phyloP scores from a whole-genome alignment of 2,329 filamentous ascomycete genomes.

The Podosphaera leucotricha region DNA sequence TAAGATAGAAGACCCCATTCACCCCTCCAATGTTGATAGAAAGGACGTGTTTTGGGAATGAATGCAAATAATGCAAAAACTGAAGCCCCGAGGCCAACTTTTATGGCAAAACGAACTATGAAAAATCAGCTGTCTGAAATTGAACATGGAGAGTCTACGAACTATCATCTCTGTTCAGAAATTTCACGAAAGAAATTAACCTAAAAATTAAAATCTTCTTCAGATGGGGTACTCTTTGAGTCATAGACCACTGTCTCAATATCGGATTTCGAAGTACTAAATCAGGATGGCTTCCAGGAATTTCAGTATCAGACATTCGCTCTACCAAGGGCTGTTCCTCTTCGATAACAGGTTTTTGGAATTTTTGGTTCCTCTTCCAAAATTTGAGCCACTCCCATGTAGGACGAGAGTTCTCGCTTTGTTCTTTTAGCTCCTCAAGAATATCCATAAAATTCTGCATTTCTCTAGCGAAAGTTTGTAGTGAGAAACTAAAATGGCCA shows the following conservation, averaged over 20 bases:
- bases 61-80: constrained; percentile 81
- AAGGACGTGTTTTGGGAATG: constrained; percentile 48
- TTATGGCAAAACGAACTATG: constrained; percentile 51
- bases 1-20: constrained; percentile 95
- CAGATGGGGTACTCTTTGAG: constrained; percentile 1
- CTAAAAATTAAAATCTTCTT: constrained; percentile 15
- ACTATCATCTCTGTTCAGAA: constrained; percentile 40
- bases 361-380: constrained; percentile 29
- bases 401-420: constrained; percentile 35
- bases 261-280: constrained; percentile 7
- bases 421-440: constrained; percentile 61
- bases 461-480: constrained; percentile 78
- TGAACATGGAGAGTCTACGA: constrained; percentile 14
- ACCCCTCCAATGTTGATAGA: constrained; percentile 72
- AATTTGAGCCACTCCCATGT: constrained; percentile 74
- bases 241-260: constrained; percentile 3
- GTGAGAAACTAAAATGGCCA: constrained; percentile 81
- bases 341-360: constrained; percentile 4
- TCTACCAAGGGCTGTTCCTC: constrained; percentile 13
- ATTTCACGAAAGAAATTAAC: constrained; percentile 28
- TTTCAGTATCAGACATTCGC: constrained; percentile 6
- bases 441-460: constrained; percentile 64
- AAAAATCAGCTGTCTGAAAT: constrained; percentile 8
- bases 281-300: constrained; percentile 11
- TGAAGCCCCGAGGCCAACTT: constrained; percentile 75